phyloP scores from a whole-genome alignment of 2,329 filamentous ascomycete genomes.

The Hymenoscyphus scutula region DNA sequence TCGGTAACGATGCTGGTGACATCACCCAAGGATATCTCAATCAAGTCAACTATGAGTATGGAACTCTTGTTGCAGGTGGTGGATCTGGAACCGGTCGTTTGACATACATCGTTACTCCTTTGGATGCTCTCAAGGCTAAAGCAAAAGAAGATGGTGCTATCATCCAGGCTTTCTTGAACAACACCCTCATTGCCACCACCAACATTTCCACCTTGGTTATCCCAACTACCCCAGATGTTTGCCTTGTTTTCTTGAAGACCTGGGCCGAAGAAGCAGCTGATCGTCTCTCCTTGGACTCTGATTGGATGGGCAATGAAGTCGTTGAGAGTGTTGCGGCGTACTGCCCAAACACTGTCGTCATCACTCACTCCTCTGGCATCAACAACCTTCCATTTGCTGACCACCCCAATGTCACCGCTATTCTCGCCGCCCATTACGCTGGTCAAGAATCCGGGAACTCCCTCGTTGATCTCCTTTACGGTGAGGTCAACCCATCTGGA shows the following conservation, averaged over 20 bases:
- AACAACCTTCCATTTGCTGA: constrained; percentile 75
- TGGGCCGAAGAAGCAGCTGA: constrained; percentile 72
- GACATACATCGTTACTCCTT: constrained; percentile 50
- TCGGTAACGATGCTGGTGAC: constrained; percentile 60
- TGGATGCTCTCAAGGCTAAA: constrained; percentile 51
- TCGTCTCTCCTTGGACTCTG: constrained; percentile 40
- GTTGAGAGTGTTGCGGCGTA: constrained; percentile 48
- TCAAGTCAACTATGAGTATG: constrained; percentile 42
- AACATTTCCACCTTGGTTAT: constrained; percentile 36
- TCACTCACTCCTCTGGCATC: constrained; percentile 60
- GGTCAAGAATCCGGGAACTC: constrained; percentile 83
- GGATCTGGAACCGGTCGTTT: constrained; percentile 49
- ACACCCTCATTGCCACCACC: constrained; percentile 39
- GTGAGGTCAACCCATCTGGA: constrained; percentile 71
- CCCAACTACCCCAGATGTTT: constrained; percentile 56
- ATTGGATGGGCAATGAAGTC: constrained; percentile 29
- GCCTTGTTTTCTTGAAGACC: constrained; percentile 62
- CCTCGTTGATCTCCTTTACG: constrained; percentile 74
- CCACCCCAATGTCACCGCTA: constrained; percentile 69
- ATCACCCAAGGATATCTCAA: constrained; percentile 42
- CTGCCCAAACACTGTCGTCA: constrained; percentile 54
- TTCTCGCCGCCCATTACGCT: constrained; percentile 76
- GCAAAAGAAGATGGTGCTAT: constrained; percentile 51
- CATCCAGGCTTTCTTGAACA: constrained; percentile 55
- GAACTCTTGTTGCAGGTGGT: constrained; percentile 46